Evolutionary conservation across 2,329 filamentous ascomycete genomes (phyloP), one percentile per base, ranked within the genome.

Genomic region (Fusarium succisae): DNA sequence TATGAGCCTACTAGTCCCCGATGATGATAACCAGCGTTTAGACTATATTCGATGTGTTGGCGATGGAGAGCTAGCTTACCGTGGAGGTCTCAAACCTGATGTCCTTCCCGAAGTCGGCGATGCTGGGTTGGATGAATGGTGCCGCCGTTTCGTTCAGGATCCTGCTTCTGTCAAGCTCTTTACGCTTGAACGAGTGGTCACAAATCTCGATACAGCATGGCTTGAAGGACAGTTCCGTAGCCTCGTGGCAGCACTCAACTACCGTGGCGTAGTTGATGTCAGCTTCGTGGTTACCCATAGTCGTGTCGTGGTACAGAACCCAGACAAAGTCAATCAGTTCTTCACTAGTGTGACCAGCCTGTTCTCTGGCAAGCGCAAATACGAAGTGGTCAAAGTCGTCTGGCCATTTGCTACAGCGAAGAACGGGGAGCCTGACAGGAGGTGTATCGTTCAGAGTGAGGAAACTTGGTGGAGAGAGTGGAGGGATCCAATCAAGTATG

Each of bases 321-420:
- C 87, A 6, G 86, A 89, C 78, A 86, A 83, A 73, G 83, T 87
- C 65, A 88, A 89, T 75, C 85, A 85, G 60, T 87, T 90, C 79
- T 85, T 90, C 73, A 87, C 86, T 18, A 86, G 83, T 30, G 82
- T 90, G 32, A 83, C 86, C 5, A 84, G 85, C 30, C 79, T 90
- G 5, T 89, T 90, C 72, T 82, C 83, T 1, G 87, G 87, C 8
- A 87, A 86, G 78, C 86, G 84, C 77, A 86, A 84, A 70, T 90
- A 89, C 72, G 88, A 89, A 78, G 86, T 89, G 6, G 83, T 88
- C 55, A 87, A 88, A 77, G 83, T 85, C 3, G 84, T 90, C 3
- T 90, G 88, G 88, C 88, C 88, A 8, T 90, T 89, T 79, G 88
- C 88, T 4, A 87, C 86, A 70, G 81, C 83, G 8, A 82, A 78